Conservation (phyloP, 352 stramenopile species). For the Pythium grandisporangium region DNA sequence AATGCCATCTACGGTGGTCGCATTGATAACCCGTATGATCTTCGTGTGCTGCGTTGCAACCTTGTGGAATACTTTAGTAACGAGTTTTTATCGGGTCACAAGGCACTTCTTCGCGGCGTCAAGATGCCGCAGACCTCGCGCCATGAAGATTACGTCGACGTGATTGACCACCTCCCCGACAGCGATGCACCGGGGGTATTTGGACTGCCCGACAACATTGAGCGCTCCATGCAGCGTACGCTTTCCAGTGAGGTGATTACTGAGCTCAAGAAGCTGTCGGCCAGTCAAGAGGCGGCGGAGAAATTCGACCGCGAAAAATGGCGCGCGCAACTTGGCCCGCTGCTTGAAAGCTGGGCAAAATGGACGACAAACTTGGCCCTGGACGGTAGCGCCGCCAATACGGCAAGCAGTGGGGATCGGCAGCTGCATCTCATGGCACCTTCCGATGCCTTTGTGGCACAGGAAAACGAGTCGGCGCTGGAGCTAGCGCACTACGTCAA, state of each 20-base stretch:
- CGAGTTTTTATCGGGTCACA: conserved; percentile 64
- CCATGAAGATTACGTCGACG: conserved; percentile 54
- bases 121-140: conserved; percentile 60
- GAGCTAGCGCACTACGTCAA: conserved; percentile 73
- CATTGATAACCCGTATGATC: conserved; percentile 91
- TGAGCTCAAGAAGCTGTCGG: conserved; percentile 79
- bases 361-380: conserved; percentile 54
- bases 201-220: conserved; percentile 91
- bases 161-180: conserved; percentile 72
- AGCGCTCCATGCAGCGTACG: conserved; percentile 89
- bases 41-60: conserved; percentile 86
- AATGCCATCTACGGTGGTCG: conserved; percentile 94
- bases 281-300: conserved; percentile 36
- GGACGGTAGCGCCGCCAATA: conserved; percentile 18
- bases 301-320: conserved; percentile 92
- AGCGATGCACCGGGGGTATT: conserved; percentile 81
- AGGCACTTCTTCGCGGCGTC: conserved; percentile 43
- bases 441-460: conserved; percentile 84
- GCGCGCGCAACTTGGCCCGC: conserved; percentile 77
- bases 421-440: conserved; percentile 52
- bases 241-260: conserved; percentile 75
- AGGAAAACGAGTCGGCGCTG: conserved; percentile 83
- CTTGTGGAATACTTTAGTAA: conserved; percentile 81
- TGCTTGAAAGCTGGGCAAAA: conserved; percentile 88
- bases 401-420: conserved; percentile 1